Percentiles rank a stretch among this genome's conserved stretches.
phyloP scores from a whole-genome alignment of 2,329 filamentous ascomycete genomes.

The Diaporthe ampelina region DNA sequence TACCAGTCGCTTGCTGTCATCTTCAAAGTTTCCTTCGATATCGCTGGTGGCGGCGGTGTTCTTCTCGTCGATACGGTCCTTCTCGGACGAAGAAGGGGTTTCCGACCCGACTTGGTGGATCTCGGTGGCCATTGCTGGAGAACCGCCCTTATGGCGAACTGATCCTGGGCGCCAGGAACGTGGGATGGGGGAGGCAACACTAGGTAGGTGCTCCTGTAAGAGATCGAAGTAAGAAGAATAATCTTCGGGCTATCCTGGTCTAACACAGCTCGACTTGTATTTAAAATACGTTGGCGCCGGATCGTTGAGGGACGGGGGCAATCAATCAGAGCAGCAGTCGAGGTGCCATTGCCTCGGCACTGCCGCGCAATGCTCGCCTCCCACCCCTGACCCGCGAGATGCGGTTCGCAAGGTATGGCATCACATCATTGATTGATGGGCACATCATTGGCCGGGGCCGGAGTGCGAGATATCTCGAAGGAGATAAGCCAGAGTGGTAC shows the following conservation, averaged over 20 bases:
- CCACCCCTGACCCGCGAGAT: conserved; percentile 6
- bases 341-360: conserved; percentile 2
- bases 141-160: neutral
- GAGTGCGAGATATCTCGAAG: conserved; percentile 16
- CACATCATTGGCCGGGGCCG: conserved; percentile 21
- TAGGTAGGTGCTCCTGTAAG: neutral
- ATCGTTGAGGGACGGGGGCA: neutral
- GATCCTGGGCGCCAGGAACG: neutral
- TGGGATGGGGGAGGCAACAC: neutral
- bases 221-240: neutral
- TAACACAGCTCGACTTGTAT: neutral
- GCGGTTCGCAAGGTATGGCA: neutral
- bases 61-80: conserved; percentile 26
- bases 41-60: conserved; percentile 36
- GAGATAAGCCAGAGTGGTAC: conserved; percentile 21
- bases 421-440: conserved; percentile 16
- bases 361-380: conserved; percentile 20
- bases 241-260: neutral
- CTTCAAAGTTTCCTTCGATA: conserved; percentile 37
- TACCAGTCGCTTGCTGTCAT: conserved; percentile 37
- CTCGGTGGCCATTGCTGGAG: conserved; percentile 37
- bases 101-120: conserved; percentile 35
- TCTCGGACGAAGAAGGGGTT: conserved; percentile 2
- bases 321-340: neutral
- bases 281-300: neutral